phyloP scores from a whole-genome alignment of 2,329 filamentous ascomycete species.

The Sporothrix brasiliensis region DNA sequence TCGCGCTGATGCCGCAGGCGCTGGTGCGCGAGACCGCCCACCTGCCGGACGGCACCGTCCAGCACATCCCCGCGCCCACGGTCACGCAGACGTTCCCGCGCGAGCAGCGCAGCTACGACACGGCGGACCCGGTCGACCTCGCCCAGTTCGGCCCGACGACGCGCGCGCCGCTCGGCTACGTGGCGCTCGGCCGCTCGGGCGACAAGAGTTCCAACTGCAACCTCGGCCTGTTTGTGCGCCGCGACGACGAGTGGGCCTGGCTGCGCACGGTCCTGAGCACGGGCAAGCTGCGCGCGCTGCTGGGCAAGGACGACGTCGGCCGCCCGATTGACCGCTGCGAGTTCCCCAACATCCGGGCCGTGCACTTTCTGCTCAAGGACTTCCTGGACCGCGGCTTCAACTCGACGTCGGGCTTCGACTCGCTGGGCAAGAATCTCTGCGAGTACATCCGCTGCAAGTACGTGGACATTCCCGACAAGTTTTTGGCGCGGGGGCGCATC shows the following conservation, averaged over 20 bases:
- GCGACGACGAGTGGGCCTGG: constrained; percentile 52
- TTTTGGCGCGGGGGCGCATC: constrained; percentile 40
- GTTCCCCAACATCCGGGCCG: constrained; percentile 45
- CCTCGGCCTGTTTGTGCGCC: constrained; percentile 51
- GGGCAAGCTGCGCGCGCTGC: constrained; percentile 44
- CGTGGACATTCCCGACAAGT: constrained; percentile 50
- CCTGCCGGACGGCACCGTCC: constrained; percentile 30
- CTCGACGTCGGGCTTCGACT: constrained; percentile 31
- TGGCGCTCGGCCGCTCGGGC: constrained; percentile 44
- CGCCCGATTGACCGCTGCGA: constrained; percentile 51
- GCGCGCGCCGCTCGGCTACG: constrained; percentile 39
- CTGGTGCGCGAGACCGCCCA: constrained; percentile 36
- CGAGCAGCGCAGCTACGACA: constrained; percentile 34
- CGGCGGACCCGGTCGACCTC: constrained; percentile 31
- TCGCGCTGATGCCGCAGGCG: constrained; percentile 36
- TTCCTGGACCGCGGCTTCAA: constrained; percentile 43
- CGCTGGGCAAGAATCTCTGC: constrained; percentile 32
- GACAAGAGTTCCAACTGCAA: constrained; percentile 52
- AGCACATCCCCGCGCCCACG: constrained; percentile 37
- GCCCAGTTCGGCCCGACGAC: constrained; percentile 34
- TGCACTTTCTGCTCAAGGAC: constrained; percentile 28
- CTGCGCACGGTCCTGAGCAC: constrained; percentile 48
- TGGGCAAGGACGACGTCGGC: constrained; percentile 45
- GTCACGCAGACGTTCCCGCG: constrained; percentile 35
- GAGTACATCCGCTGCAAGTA: constrained; percentile 44